Base-by-base conservation (phyloP, 1,284 basidiomycete species). In the Pseudozyma sp. region DNA sequence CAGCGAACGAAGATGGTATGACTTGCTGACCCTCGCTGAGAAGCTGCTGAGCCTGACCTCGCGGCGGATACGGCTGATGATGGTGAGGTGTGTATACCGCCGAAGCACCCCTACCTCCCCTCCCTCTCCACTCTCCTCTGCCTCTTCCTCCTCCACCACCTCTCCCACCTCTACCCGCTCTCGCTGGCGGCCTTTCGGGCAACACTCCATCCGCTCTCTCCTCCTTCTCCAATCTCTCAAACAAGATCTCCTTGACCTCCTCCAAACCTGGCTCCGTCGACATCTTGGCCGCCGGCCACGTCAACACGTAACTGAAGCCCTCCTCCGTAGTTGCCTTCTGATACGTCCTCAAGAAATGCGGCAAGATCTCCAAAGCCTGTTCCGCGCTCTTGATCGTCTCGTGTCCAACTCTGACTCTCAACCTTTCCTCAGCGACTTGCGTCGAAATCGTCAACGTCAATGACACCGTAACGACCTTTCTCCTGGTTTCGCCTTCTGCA, bases 381-480 rank as follows among this genome's bases (percentile, higher is more conserved):
- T 76, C 51, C 3, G 69, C 50, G 1, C 36, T 53, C 36, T 69
- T 64, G 43, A 76, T 71, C 44, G 73, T 76, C 38, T 76, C 69
- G 53, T 76, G 73, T 3, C 56, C 73, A n/a, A 48, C n/a, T 10
- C 73, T 52, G 0, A 43, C 45, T 2, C 54, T 42, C n/a, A 76
- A 36, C 2, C 73, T 48, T 44, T 54, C 47, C 45, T 76, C 54
- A 0, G 69, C 69, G 8, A 47, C 61, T 16, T 55, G 36, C n/a
- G 53, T 68, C 11, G 69, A 42, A 47, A 71, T 76, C 34, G 68
- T 69, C 13, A 76, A 21, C 1, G 69, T 72, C 40, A 76, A 40
- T 25, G 73, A 71, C 43, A 71, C 40, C 3, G 69, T 71, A 12
- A 66, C 34, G 19, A 76, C 40, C 10, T 55, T 68, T 4, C 60